Evolutionary conservation across 2,329 filamentous ascomycete genomes (phyloP), one percentile per base, ranked within the genome.

Genomic region (Fusarium sp.): DNA sequence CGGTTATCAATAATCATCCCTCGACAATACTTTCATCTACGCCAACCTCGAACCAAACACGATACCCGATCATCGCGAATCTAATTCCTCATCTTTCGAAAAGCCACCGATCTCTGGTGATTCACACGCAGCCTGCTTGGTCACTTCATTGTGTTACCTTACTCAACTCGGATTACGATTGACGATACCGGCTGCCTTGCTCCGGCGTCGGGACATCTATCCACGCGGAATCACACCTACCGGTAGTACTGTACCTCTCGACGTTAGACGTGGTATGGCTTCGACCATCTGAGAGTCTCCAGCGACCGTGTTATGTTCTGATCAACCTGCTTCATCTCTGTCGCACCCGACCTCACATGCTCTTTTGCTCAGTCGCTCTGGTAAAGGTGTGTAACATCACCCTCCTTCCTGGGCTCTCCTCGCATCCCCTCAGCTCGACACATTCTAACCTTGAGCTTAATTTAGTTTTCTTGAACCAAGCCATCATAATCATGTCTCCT

Each of bases 181-280:
- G 46, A 46, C 70, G 60, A 64, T 67, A 70, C 46, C 66, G 65
- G 45, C 54, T 67, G 56, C 60, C 57, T 66, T 62, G 60, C 57
- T 57, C 61, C 32, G 46, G 33, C 55, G 37, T 70, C 54, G 57
- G 73, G 56, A 73, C 62, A 50, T 38, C 33, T 30, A 26, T 23
- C 50, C 41, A 66, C 61, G 55, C 68, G 60, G 63, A 57, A 42
- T 52, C 42, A 46, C 59, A 49, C 58, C 54, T 56, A 27, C 20
- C 18, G 33, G 64, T 73, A 61, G 62, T 64, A 75, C 72, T 46
- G 32, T 58, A 45, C 44, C 44, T 37, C 37, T 62, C 41, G 30
- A 71, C 46, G 50, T 65, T 54, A 60, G 53, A 64, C 63, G 62
- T 76, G 75, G 73, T 73, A 77, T 76, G 75, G 67, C 69, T 69